Evolutionary conservation across 495 filamentous ascomycete species (phyloP).

Genomic region (Neurospora sp.): DNA sequence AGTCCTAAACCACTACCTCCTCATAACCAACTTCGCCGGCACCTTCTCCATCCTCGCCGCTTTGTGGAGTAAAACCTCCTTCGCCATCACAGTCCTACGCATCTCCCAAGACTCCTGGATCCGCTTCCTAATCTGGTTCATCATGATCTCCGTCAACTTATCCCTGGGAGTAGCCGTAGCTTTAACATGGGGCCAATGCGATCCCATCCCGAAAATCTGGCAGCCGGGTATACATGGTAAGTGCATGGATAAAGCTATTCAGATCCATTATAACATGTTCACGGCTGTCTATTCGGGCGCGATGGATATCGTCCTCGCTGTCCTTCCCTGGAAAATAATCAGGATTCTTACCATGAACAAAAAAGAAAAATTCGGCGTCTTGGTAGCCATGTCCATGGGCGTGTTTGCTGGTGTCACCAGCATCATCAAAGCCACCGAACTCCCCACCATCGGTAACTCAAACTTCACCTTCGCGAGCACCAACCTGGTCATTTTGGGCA

Average conservation of each 20-base stretch:
- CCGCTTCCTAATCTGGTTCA: slow-evolving; percentile 20
- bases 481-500: slow-evolving; percentile 16
- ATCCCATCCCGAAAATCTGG: slow-evolving; percentile 23
- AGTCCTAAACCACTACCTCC: slow-evolving; percentile 13
- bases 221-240: slow-evolving; percentile 21
- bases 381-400: slow-evolving; percentile 31
- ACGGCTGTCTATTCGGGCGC: slow-evolving; percentile 21
- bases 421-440: slow-evolving; percentile 20
- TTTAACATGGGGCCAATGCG: slow-evolving; percentile 27
- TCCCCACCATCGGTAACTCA: slow-evolving; percentile 17
- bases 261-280: slow-evolving; percentile 26
- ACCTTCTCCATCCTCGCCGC: slow-evolving; percentile 26
- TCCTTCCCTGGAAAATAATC: slow-evolving; percentile 29
- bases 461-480: slow-evolving; percentile 19
- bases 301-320: slow-evolving; percentile 26
- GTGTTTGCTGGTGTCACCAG: slow-evolving; percentile 20
- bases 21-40: slow-evolving; percentile 19
- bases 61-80: slow-evolving; percentile 24
- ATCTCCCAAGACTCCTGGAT: slow-evolving; percentile 23
- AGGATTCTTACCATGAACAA: slow-evolving; percentile 24
- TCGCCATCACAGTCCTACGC: slow-evolving; percentile 25
- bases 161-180: slow-evolving; percentile 18
- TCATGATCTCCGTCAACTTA: slow-evolving; percentile 27
- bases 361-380: slow-evolving; percentile 25
- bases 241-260: slow-evolving; percentile 18